A percentile compares a stretch with the other conserved stretches of the same genome.
phyloP scores from a whole-genome alignment of 2,329 filamentous ascomycete genomes.

The Zasmidium citrigriseum region DNA sequence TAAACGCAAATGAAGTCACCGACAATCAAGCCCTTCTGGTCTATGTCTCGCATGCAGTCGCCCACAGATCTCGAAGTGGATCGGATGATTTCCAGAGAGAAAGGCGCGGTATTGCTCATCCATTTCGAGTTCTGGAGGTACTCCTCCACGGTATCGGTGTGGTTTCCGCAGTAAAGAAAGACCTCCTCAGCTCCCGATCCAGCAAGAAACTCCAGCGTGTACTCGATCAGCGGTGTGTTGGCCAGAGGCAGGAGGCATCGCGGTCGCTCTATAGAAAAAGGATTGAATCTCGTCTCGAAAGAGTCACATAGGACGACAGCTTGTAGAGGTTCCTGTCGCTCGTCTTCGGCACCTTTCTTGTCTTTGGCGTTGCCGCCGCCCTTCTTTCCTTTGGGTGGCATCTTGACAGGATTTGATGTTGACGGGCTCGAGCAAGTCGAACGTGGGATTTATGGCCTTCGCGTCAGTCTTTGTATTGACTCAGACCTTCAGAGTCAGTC shows the following conservation, averaged over 20 bases:
- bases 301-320: slow-evolving; percentile 84
- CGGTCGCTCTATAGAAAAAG: slow-evolving; percentile 85
- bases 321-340: slow-evolving; percentile 63
- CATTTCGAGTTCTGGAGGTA: slow-evolving; percentile 82
- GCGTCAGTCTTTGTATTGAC: too few relatives aligned
- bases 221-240: slow-evolving; percentile 94
- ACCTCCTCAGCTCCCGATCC: slow-evolving; percentile 95
- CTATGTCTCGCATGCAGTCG: slow-evolving; percentile 91
- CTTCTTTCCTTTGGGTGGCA: slow-evolving; percentile 53
- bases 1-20: slow-evolving; percentile 92
- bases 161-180: slow-evolving; percentile 86
- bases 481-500: too few relatives aligned
- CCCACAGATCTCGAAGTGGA: slow-evolving; percentile 85
- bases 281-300: slow-evolving; percentile 87
- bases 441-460: too few relatives aligned
- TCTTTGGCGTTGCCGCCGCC: slow-evolving; percentile 36
- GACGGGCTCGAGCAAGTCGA: too few relatives aligned
- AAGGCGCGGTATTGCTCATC: slow-evolving; percentile 72
- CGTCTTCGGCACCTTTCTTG: slow-evolving; percentile 52
- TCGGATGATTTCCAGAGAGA: slow-evolving; percentile 82
- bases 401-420: too few relatives aligned
- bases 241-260: slow-evolving; percentile 92
- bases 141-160: slow-evolving; percentile 81
- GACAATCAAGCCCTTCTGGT: slow-evolving; percentile 79
- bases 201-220: slow-evolving; percentile 93